A percentile compares a stretch with the other conserved stretches of the same genome.
phyloP scores from a whole-genome alignment of 495 filamentous ascomycete genomes.

The Aspergillus avenaceus region DNA sequence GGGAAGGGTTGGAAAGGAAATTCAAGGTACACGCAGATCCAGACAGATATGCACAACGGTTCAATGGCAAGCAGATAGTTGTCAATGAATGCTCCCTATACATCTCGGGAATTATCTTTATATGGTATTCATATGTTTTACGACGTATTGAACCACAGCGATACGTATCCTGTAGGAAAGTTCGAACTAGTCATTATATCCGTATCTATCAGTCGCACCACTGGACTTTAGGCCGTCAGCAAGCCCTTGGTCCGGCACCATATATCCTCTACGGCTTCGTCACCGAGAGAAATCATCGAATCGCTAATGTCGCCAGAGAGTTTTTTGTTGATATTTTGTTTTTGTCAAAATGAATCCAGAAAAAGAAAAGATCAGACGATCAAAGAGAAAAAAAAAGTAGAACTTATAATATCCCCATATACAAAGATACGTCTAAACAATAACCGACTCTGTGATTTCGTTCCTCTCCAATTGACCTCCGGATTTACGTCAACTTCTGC shows the following conservation, averaged over 20 bases:
- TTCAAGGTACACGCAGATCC: background rate
- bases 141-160: too few species aligned
- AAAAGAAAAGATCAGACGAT: conserved; percentile 1
- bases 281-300: too few species aligned
- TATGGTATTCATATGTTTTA: background rate
- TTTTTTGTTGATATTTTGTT: background rate
- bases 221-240: background rate
- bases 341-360: background rate
- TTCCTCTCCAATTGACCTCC: background rate
- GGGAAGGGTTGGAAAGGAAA: background rate
- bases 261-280: too few species aligned
- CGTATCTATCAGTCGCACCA: conserved; percentile 5
- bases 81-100: too few species aligned
- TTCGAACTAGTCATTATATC: conserved; percentile 2
- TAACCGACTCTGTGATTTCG: background rate
- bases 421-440: background rate
- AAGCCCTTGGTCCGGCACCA: background rate
- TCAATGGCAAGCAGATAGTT: too few species aligned
- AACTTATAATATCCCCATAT: background rate
- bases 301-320: too few species aligned
- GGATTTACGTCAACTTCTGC: conserved; percentile 79
- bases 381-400: background rate
- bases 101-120: background rate
- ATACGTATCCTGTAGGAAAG: background rate
- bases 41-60: background rate